Base-by-base conservation (phyloP, 1,284 basidiomycete genomes). In the Paramarasmius palmivorus region DNA sequence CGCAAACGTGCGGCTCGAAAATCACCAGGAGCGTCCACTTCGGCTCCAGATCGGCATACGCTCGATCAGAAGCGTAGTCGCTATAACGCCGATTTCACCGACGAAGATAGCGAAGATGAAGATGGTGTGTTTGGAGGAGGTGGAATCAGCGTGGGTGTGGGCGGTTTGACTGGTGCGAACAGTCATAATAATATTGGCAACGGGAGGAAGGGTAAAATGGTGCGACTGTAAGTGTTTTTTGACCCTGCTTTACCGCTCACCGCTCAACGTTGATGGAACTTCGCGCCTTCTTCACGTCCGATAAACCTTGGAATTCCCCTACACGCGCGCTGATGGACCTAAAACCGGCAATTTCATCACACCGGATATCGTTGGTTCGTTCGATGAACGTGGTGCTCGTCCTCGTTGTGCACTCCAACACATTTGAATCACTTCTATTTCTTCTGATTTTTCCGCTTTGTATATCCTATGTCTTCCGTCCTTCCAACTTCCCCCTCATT, bases 131-230 rank as follows among this genome's bases (percentile, higher is more conserved):
- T 51, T 44, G 34, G 20, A 39, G 51, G 61, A 39, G 69, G 69
- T 37, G 71, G 70, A 1, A 74, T 75, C 53, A 72, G 66, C 54
- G 71, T 76, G 20, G 75, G 74, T 12, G 61, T 73, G 58, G 71
- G 65, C 52, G 74, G 73, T 2, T 57, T 74, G 54, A 73, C 72
- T 40, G 69, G 72, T 1, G 58, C 58, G 54, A 71, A 70, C 40
- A 67, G 72, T 1, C 59, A 57, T 19, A 62, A 63, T 42, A 67
- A 71, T 1, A 59, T 57, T 17, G 63, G 63, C 17, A 59, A 61
- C 45, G 68, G 66, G n/a, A 61, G 61, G 53, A 63, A 57, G 49
- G 58, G 59, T 25, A 63, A 57, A 41, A 58, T 59, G 34, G 54
- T 59, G 20, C 67, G 72, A 66, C 61, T 70, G 73, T 75, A 61